Evolutionary conservation across 441 rosid species (phyloP), one percentile per base, ranked within the genome.

Genomic region (Daphne laureola): DNA sequence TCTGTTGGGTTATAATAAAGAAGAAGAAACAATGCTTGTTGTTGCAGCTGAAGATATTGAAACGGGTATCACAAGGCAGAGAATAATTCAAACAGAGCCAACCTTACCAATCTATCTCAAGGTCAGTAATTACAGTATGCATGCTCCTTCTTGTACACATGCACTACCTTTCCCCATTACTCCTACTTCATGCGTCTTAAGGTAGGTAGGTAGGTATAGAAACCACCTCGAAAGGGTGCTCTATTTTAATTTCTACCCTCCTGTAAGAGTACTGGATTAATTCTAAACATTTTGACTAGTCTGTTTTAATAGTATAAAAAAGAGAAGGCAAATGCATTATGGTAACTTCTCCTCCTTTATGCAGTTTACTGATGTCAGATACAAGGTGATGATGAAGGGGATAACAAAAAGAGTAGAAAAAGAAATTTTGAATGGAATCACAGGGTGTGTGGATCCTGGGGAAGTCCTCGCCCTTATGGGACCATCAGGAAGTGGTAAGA

Each of bases 401-500:
- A 61, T 89, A 42, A 78, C 82, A 7, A 64, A 72, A 4, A 65
- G 67, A 0, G 70, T 51, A 44, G 97, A 92, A 62, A 89, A 79
- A 74, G 80, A 84, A 25, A 84, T 92, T 47, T 59, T 92, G 78
- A 74, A 59, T 69, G 97, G 98, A 43, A 89, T 92, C 16, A 69
- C 70, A 7, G 98, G 98, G 18, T 74, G 84, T 14, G 98, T 78
- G 8, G 66, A 49, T 71, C 97, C 98, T 0, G 96, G 98, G 23
- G 96, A 92, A 74, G 92, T 89, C 59, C 72, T 92, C 41, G 98
- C 98, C 8, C 88, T 92, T 31, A 89, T 92, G 98, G 98, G 98
- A 54, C 98, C 98, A 61, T 92, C 98, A 13, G 98, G 98, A 45
- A 86, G 98, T 71, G 98, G 98, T 27, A 92, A 92, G 73, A 89